These are phyloP conservation scores for Sporothrix mexicana DNA, from an alignment of 2,329 filamentous ascomycete species.

Conservation along the genomic window DNA sequence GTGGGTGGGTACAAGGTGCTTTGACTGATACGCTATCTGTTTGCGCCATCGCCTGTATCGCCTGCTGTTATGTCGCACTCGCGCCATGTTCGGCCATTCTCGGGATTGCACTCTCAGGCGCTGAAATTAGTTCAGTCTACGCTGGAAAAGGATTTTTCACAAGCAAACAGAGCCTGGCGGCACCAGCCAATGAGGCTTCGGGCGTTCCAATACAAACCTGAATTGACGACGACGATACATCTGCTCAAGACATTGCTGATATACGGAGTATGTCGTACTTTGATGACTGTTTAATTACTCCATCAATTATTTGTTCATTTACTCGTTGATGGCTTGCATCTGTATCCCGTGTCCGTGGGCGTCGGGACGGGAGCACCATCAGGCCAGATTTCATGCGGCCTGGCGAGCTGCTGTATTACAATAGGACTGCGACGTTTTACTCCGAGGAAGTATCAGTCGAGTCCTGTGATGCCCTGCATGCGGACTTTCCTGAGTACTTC, in stretches of 20 bases:
- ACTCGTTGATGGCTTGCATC: conserved; percentile 4
- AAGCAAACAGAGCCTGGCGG: conserved; percentile 1
- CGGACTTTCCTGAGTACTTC: too few relatives aligned
- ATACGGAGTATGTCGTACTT: too few relatives aligned
- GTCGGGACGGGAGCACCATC: background rate
- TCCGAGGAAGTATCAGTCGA: background rate
- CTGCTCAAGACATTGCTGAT: background rate
- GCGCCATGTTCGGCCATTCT: conserved; percentile 22
- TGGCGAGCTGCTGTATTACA: background rate
- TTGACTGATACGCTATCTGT: conserved; percentile 14
- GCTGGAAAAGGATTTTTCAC: conserved; percentile 1
- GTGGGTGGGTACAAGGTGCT: background rate
- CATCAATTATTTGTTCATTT: background rate
- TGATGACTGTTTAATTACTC: too few relatives aligned
- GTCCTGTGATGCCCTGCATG: background rate
- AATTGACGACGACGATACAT: background rate
- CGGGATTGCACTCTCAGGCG: conserved; percentile 20
- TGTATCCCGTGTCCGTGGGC: background rate
- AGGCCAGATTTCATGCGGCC: background rate
- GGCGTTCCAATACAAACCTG: conserved; percentile 11
- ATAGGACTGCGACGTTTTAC: background rate
- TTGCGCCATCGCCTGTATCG: conserved; percentile 2
- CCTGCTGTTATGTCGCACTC: background rate
- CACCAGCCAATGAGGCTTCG: conserved; percentile 24
- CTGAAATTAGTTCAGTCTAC: background rate